phyloP scores from a whole-genome alignment of 257 asterid genomes.

The Asclepias syriaca region DNA sequence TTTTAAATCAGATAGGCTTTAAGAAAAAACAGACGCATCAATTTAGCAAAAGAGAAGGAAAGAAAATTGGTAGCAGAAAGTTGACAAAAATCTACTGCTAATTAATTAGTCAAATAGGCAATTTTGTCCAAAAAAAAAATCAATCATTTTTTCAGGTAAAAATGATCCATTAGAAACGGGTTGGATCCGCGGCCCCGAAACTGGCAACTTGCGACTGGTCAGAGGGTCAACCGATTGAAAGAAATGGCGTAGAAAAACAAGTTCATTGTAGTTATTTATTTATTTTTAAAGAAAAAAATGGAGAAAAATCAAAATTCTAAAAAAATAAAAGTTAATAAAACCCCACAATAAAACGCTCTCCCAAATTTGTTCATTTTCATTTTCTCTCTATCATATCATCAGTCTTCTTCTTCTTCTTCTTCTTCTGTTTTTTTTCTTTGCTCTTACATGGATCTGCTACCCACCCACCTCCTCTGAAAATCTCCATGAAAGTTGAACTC shows the following conservation, averaged over 20 bases:
- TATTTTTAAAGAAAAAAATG: too few species aligned
- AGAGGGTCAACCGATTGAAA: neutral
- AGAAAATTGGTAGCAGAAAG: too few species aligned
- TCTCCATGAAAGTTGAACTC: conserved; percentile 3
- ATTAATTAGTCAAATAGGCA: too few species aligned
- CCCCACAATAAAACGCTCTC: neutral
- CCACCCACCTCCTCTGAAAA: neutral
- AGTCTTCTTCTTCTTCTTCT: neutral
- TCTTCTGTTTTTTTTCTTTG: neutral
- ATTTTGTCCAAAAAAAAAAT: too few species aligned
- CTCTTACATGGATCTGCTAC: conserved; percentile 7
- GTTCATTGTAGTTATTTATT: too few species aligned
- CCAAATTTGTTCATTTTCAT: neutral
- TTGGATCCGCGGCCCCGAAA: neutral
- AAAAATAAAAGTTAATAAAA: neutral
- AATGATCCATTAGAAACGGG: neutral
- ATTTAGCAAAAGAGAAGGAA: too few species aligned
- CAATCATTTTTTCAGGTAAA: too few species aligned
- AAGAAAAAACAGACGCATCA: too few species aligned
- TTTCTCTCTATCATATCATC: neutral
- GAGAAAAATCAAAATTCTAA: neutral
- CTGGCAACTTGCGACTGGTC: neutral
- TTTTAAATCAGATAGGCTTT: too few species aligned
- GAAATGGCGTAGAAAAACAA: neutral
- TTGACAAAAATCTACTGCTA: too few species aligned